Percentiles rank a stretch among this genome's conserved stretches.
phyloP scores from a whole-genome alignment of 2,329 filamentous ascomycete species.

The Ceratocystis harringtonii region DNA sequence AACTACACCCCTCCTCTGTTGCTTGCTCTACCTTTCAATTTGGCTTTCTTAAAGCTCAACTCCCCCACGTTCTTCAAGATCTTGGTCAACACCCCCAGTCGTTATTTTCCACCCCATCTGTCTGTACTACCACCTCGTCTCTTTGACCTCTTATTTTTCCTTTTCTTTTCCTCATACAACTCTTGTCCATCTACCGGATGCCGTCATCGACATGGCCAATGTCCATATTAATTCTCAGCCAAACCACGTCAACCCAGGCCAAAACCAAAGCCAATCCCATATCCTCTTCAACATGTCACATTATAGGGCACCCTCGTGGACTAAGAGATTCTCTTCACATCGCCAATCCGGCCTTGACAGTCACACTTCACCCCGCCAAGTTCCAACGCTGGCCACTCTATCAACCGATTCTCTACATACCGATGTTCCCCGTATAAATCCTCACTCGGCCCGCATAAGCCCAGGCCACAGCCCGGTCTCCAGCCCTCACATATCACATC shows the following conservation, averaged over 20 bases:
- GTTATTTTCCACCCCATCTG: not conserved
- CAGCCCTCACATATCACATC: not conserved
- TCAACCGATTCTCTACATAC: not conserved
- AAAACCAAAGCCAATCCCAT: slow-evolving; percentile 7
- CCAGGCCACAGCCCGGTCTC: not conserved
- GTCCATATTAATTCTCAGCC: not conserved
- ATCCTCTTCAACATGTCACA: slow-evolving; percentile 11
- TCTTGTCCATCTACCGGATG: not conserved
- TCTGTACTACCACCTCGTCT: not conserved
- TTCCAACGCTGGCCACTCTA: not conserved
- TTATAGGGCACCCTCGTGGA: slow-evolving; percentile 15
- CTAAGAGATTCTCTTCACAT: slow-evolving; percentile 16
- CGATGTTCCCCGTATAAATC: not conserved
- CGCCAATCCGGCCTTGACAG: slow-evolving; percentile 15
- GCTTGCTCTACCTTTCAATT: not conserved
- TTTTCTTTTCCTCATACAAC: not conserved
- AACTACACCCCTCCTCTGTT: not conserved
- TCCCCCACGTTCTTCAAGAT: not conserved
- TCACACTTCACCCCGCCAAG: slow-evolving; percentile 12
- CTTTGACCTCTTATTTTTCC: slow-evolving; percentile 1
- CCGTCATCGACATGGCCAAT: slow-evolving; percentile 4
- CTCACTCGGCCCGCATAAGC: not conserved
- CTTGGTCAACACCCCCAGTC: not conserved
- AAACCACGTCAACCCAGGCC: not conserved
- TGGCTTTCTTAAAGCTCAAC: slow-evolving; percentile 1